These are phyloP conservation scores for Pouteria glomerata DNA, from an alignment of 148 eudicot genomes.

Conservation along the genomic window DNA sequence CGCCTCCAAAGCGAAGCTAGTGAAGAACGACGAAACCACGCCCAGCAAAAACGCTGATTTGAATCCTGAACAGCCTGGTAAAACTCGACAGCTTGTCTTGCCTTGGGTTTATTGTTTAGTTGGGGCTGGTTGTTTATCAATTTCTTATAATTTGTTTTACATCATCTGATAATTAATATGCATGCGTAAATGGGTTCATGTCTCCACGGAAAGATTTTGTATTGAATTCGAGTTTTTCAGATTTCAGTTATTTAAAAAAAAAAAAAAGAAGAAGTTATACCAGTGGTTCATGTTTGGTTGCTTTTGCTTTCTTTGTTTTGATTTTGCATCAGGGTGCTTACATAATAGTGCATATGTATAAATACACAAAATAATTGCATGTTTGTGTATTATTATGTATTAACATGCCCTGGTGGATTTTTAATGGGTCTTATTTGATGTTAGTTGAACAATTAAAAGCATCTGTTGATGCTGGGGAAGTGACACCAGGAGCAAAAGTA, in stretches of 20 bases:
- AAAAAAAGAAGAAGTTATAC: too few relatives aligned
- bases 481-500: constrained; percentile 27
- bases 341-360: background rate
- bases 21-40: constrained; percentile 14
- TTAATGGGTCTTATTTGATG: constrained; percentile 5
- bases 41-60: constrained; percentile 6
- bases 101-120: too few relatives aligned
- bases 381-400: background rate
- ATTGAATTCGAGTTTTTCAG: background rate
- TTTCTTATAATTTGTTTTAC: background rate
- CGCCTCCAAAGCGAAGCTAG: constrained; percentile 15
- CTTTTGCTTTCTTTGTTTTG: background rate
- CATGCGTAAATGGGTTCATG: background rate
- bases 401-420: background rate
- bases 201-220: background rate
- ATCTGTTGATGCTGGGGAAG: constrained; percentile 27
- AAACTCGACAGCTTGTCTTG: background rate
- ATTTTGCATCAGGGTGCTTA: background rate
- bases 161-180: too few relatives aligned
- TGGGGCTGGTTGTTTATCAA: background rate
- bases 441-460: constrained; percentile 38
- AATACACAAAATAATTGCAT: background rate
- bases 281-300: background rate
- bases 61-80: constrained; percentile 38
- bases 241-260: too few relatives aligned